A percentile compares a stretch with the other conserved stretches of the same genome.
These are phyloP conservation scores for Ophiostoma himal-ulmi DNA, from an alignment of 2,329 filamentous ascomycete genomes.

Conservation along the genomic window DNA sequence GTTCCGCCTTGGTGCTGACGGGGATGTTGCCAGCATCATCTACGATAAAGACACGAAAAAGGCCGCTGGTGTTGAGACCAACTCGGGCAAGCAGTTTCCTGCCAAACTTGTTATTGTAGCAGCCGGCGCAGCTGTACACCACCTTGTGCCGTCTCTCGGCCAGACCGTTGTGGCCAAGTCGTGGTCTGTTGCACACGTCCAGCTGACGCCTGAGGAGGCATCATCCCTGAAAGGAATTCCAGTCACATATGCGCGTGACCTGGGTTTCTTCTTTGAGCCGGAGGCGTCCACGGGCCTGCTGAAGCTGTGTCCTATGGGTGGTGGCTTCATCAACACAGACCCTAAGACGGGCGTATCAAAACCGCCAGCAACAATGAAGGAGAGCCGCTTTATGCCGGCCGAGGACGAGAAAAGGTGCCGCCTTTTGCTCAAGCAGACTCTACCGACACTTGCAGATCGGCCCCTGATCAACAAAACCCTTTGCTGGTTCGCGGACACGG, in stretches of 20 bases:
- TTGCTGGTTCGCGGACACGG: background rate
- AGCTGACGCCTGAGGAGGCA: constrained; percentile 39
- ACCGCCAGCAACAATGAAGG: background rate
- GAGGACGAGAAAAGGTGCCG: background rate
- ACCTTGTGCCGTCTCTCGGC: background rate
- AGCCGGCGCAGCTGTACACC: background rate
- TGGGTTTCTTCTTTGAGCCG: constrained; percentile 43
- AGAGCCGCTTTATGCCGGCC: background rate
- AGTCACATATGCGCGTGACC: constrained; percentile 54
- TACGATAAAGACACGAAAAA: background rate
- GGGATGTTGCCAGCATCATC: background rate
- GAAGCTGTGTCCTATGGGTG: constrained; percentile 42
- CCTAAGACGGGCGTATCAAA: background rate
- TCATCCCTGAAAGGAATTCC: constrained; percentile 52
- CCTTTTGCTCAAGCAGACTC: background rate
- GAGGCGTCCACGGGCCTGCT: constrained; percentile 50
- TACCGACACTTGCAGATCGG: background rate
- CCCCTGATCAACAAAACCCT: background rate
- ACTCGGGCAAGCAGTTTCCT: background rate
- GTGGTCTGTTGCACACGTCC: background rate
- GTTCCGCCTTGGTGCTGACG: background rate
- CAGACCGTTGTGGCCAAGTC: background rate
- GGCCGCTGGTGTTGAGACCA: background rate
- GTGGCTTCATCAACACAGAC: background rate
- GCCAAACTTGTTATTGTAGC: background rate